A percentile compares a stretch with the other conserved stretches of the same genome.
Conservation (phyloP, 495 filamentous ascomycete genomes). For the Aspergillus campestris region DNA sequence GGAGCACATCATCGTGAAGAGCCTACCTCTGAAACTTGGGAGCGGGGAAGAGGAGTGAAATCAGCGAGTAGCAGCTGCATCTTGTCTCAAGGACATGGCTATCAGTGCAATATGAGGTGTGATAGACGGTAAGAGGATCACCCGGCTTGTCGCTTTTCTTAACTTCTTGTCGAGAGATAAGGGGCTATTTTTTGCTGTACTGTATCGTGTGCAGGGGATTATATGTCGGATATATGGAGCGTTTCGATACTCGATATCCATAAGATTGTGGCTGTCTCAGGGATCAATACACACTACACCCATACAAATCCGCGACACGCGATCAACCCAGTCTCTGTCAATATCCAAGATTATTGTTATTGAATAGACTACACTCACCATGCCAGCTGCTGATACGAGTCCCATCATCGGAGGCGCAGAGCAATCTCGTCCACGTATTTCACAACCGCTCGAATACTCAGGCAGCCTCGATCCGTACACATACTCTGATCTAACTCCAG, state of each 20-base stretch:
- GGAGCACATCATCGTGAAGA: conserved; percentile 19
- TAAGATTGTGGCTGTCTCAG: too few species aligned
- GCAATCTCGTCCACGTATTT: conserved; percentile 11
- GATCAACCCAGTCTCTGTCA: too few species aligned
- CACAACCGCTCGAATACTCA: conserved; percentile 34
- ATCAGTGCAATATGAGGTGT: too few species aligned
- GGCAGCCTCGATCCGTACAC: conserved; percentile 44
- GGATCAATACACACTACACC: too few species aligned
- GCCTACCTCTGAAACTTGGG: not conserved
- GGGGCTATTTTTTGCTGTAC: too few species aligned
- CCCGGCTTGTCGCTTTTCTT: not conserved
- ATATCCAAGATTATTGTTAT: too few species aligned
- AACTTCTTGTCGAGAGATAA: not conserved
- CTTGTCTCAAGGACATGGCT: too few species aligned
- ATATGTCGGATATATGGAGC: not conserved
- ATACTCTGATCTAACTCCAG: conserved; percentile 47
- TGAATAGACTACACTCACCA: not conserved
- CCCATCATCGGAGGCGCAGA: conserved; percentile 14
- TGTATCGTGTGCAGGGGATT: too few species aligned
- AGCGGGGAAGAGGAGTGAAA: not conserved
- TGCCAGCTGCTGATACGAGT: conserved; percentile 10
- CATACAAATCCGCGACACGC: too few species aligned
- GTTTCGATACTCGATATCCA: not conserved
- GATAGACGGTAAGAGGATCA: too few species aligned
- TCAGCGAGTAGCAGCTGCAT: not conserved